Evolutionary conservation across 2,329 filamentous ascomycete genomes (phyloP).

Genomic region (Rutstroemia sp.): DNA sequence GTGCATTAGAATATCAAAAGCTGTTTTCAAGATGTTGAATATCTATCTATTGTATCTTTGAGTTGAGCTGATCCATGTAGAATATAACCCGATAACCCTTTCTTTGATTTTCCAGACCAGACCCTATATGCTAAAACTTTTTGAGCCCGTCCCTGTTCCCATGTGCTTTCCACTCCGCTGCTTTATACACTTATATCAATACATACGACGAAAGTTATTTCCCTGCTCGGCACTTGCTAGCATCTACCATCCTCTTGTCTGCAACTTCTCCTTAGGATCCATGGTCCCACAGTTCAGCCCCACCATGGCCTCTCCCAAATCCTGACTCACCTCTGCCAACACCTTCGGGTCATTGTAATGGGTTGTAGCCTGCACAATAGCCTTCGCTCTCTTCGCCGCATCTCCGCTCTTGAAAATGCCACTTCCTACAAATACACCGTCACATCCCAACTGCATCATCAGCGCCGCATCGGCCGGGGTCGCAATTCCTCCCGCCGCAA

Average conservation of each 20-base stretch:
- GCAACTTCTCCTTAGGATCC: constrained; percentile 73
- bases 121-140: background rate
- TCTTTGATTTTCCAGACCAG: too few species aligned
- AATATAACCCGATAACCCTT: too few species aligned
- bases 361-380: constrained; percentile 90
- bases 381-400: constrained; percentile 80
- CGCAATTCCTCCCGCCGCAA: constrained; percentile 98
- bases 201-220: background rate
- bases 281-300: constrained; percentile 82
- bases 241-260: constrained; percentile 73
- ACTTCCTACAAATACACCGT: constrained; percentile 93
- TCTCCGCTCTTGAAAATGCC: constrained; percentile 98
- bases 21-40: too few species aligned
- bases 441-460: constrained; percentile 99
- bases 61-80: too few species aligned
- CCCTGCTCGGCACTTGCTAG: too few species aligned
- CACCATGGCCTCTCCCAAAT: constrained; percentile 96
- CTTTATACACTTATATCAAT: background rate
- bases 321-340: constrained; percentile 78
- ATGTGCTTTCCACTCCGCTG: background rate
- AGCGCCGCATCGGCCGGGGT: constrained; percentile 93
- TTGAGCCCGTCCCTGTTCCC: background rate
- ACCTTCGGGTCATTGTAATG: constrained; percentile 82
- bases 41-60: too few species aligned
- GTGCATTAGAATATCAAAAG: too few species aligned